Percentiles rank a stretch among this genome's conserved stretches.
Conservation (phyloP, 2,329 filamentous ascomycete genomes). For the Ceratocystis colombiana region DNA sequence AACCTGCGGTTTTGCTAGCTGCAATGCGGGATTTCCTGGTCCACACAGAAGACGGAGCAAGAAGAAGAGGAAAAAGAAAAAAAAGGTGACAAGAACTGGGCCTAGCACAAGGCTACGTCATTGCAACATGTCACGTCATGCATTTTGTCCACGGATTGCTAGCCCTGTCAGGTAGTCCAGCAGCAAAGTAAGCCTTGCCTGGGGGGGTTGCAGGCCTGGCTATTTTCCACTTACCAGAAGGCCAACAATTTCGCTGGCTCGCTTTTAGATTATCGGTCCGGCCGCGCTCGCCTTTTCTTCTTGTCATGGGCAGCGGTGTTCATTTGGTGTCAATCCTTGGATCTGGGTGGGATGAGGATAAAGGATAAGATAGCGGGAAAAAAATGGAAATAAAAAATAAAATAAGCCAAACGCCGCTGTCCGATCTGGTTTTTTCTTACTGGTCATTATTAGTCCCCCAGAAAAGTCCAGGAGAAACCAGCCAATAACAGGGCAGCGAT, state of each 20-base stretch:
- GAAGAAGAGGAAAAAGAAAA: not conserved
- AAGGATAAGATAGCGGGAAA: not conserved
- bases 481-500: not conserved
- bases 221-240: not conserved
- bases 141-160: slow-evolving; percentile 3
- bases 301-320: not conserved
- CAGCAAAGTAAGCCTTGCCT: not conserved
- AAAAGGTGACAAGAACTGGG: not conserved
- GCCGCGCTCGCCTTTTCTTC: not conserved
- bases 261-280: slow-evolving; percentile 1
- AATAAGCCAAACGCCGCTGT: not conserved
- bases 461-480: not conserved
- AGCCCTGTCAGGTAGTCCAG: not conserved
- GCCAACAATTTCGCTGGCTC: not conserved
- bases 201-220: not conserved
- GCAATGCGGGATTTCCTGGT: not conserved
- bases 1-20: not conserved
- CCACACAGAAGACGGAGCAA: not conserved
- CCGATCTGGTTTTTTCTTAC: not conserved
- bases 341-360: not conserved
- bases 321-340: not conserved
- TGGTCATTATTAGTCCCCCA: slow-evolving; percentile 7
- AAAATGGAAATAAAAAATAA: too few species aligned
- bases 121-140: slow-evolving; percentile 13
- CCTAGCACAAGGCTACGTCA: not conserved